A percentile compares a stretch with the other conserved stretches of the same genome.
These are phyloP conservation scores for Boehmeria nivea DNA, from an alignment of 306 rosid species.

Conservation along the genomic window DNA sequence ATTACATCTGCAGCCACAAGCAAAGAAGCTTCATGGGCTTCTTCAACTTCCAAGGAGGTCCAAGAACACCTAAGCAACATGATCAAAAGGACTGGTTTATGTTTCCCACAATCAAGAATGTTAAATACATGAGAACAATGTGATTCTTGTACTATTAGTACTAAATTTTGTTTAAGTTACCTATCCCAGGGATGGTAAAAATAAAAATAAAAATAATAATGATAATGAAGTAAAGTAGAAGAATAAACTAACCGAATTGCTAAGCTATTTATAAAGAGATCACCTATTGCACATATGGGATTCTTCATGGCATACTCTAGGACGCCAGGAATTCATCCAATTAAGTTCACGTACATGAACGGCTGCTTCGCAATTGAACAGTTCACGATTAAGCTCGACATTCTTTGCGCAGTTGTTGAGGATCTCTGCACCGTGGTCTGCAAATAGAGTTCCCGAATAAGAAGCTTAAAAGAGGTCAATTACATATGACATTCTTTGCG, in stretches of 20 bases:
- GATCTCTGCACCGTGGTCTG: slow-evolving; percentile 76
- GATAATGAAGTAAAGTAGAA: too few relatives aligned
- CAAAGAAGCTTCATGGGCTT: slow-evolving; percentile 61
- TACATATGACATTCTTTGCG: too few relatives aligned
- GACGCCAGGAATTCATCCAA: slow-evolving; percentile 85
- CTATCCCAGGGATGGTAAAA: not conserved
- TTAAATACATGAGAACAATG: slow-evolving; percentile 5
- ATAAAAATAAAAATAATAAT: not conserved
- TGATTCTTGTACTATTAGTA: not conserved
- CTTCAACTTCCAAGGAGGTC: slow-evolving; percentile 63
- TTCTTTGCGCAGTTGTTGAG: slow-evolving; percentile 78
- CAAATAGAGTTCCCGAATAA: too few relatives aligned
- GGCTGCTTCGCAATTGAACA: slow-evolving; percentile 39
- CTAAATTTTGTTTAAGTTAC: not conserved
- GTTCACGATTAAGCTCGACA: slow-evolving; percentile 54
- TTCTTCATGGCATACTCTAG: slow-evolving; percentile 40
- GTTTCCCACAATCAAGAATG: slow-evolving; percentile 6
- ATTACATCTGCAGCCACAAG: slow-evolving; percentile 91
- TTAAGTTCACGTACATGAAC: slow-evolving; percentile 68
- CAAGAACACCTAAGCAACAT: slow-evolving; percentile 55
- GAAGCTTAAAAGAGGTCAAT: slow-evolving; percentile 9
- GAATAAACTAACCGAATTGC: too few relatives aligned
- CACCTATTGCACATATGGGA: slow-evolving; percentile 42
- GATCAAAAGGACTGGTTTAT: slow-evolving; percentile 17
- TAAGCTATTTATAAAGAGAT: not conserved